Evolutionary conservation across 768 basidiomycete genomes (phyloP).

Genomic region (Podaxis carcinomalis): DNA sequence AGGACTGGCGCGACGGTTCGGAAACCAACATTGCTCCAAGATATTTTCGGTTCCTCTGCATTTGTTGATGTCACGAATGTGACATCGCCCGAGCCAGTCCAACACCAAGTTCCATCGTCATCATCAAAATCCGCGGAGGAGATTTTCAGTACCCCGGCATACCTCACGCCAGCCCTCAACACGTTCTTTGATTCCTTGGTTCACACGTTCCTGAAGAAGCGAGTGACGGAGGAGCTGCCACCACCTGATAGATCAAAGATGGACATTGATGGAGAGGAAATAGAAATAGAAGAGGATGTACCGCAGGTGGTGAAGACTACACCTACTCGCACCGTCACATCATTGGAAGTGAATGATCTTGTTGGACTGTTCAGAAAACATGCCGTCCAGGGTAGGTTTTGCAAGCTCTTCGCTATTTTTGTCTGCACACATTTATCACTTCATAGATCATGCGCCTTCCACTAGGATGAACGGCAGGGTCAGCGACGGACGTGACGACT

Average conservation of each 20-base stretch:
- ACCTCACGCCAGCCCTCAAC: conserved; percentile 73
- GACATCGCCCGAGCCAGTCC: not conserved
- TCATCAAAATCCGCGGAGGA: conserved; percentile 17
- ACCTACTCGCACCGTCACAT: not conserved
- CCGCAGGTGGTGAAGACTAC: conserved; percentile 15
- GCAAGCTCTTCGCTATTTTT: not conserved
- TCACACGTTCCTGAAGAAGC: conserved; percentile 26
- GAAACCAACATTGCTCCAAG: conserved; percentile 73
- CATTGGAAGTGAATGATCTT: conserved; percentile 9
- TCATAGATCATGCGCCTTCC: conserved; percentile 1
- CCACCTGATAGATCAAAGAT: conserved; percentile 13
- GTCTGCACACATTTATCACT: not conserved
- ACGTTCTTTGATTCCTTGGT: conserved; percentile 62
- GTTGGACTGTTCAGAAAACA: conserved; percentile 10
- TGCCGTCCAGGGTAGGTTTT: conserved; percentile 4
- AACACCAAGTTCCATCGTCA: not conserved
- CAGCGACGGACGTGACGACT: not conserved
- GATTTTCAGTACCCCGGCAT: conserved; percentile 66
- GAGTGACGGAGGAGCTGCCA: conserved; percentile 13
- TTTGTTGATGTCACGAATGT: conserved; percentile 33
- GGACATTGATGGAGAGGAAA: conserved; percentile 31
- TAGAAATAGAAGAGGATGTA: conserved; percentile 44
- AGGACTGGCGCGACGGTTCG: conserved; percentile 19
- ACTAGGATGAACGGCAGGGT: not conserved
- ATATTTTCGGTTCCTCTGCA: conserved; percentile 83